Evolutionary conservation across 2,329 filamentous ascomycete genomes (phyloP).

Genomic region (Aspergillus oerlinghausenensis): DNA sequence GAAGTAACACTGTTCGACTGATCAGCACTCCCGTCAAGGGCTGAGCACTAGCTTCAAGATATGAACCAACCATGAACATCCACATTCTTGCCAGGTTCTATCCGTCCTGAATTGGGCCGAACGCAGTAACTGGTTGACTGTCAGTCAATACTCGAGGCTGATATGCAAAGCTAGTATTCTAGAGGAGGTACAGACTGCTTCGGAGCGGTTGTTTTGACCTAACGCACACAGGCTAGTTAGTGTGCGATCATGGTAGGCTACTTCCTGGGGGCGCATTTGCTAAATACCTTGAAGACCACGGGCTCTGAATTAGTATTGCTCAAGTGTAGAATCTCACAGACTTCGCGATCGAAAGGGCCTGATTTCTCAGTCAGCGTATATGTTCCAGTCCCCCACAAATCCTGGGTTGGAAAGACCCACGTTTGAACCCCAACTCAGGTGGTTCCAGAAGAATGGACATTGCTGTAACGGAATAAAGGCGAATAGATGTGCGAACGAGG

Average conservation of each 20-base stretch:
- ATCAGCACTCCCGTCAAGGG: constrained; percentile 18
- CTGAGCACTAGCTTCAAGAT: not conserved
- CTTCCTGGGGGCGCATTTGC: constrained; percentile 3
- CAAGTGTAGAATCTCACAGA: constrained; percentile 57
- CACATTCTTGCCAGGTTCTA: constrained; percentile 83
- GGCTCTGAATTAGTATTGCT: constrained; percentile 55
- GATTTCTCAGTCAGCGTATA: constrained; percentile 22
- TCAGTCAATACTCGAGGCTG: constrained; percentile 15
- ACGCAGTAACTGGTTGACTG: constrained; percentile 76
- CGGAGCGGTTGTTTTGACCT: constrained; percentile 98
- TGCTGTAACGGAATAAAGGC: constrained; percentile 30
- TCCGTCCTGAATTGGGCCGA: constrained; percentile 91
- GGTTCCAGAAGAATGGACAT: constrained; percentile 97
- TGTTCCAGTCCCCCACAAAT: constrained; percentile 2
- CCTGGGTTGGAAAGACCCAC: constrained; percentile 46
- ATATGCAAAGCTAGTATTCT: constrained; percentile 1
- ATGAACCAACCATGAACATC: constrained; percentile 74
- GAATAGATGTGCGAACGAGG: constrained; percentile 10
- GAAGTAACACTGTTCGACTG: constrained; percentile 68
- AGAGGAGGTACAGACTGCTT: constrained; percentile 72
- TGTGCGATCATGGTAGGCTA: constrained; percentile 11
- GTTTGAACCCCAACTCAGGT: constrained; percentile 84
- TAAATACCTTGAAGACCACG: constrained; percentile 59
- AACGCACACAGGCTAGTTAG: constrained; percentile 21
- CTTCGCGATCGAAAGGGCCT: constrained; percentile 63